A percentile compares a stretch with the other conserved stretches of the same genome.
phyloP scores from a whole-genome alignment of 768 basidiomycete genomes.

The Termitomyces sp. region DNA sequence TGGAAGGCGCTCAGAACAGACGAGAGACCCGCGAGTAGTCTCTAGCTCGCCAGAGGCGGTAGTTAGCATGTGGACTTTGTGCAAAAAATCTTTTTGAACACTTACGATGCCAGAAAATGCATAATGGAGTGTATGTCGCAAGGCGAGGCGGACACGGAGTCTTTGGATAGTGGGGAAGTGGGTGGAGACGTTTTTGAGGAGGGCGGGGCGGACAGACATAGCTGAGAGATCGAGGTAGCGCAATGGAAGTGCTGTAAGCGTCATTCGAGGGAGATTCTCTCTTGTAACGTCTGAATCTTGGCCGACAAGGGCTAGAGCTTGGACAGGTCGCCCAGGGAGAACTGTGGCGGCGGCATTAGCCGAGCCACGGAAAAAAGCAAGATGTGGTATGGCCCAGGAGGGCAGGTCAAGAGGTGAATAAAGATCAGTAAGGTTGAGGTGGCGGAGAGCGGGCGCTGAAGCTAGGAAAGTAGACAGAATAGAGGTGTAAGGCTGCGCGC shows the following conservation, averaged over 20 bases:
- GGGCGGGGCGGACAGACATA: conserved; percentile 54
- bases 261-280: conserved; percentile 48
- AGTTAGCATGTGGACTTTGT: neutral
- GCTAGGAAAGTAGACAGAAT: conserved; percentile 41
- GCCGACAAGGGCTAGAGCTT: conserved; percentile 51
- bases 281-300: conserved; percentile 53
- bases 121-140: conserved; percentile 64
- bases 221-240: conserved; percentile 55
- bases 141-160: conserved; percentile 53
- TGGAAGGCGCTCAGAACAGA: conserved; percentile 50
- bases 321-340: conserved; percentile 60
- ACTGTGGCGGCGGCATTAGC: conserved; percentile 55
- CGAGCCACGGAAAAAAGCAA: conserved; percentile 57
- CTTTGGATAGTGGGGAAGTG: conserved; percentile 47
- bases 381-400: conserved; percentile 40
- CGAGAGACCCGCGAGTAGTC: conserved; percentile 57
- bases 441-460: conserved; percentile 36
- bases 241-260: conserved; percentile 43
- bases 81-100: conserved; percentile 11
- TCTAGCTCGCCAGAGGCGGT: conserved; percentile 30
- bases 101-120: conserved; percentile 66
- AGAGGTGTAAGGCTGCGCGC: conserved; percentile 36
- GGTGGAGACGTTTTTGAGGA: conserved; percentile 52
- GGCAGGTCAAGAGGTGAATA: conserved; percentile 37
- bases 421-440: conserved; percentile 46